Base-by-base conservation (phyloP, 2,329 filamentous ascomycete genomes). In the Taxawa tesnikishii region DNA sequence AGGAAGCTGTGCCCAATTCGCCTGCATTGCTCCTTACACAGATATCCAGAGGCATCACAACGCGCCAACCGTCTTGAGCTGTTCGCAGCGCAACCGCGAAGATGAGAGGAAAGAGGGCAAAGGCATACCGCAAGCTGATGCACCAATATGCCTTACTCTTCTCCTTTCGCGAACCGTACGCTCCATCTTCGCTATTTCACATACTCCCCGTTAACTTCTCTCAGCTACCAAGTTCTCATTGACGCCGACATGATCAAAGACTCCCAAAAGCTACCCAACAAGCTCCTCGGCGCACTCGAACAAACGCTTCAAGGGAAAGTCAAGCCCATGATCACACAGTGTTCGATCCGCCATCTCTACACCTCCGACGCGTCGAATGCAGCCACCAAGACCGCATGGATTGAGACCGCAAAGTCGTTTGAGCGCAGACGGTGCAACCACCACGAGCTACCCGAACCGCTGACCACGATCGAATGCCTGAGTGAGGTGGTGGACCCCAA, bases 141-240 rank as follows among this genome's bases (percentile, higher is more conserved):
- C 79, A 84, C 59, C 79, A 88, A 53, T 94, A 87, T 69, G 75
- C 78, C 51, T 70, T 88, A 55, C 77, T 75, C 38, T 94, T 93
- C 54, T 79, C 81, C 38, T 94, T 94, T 57, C 83, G 87, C 45
- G 82, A 90, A 60, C 85, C 90, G 8, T 94, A 93, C 59, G n/a
- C n/a, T n/a, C n/a, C n/a, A n/a, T n/a, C n/a, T n/a, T n/a, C n/a
- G n/a, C n/a, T n/a, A n/a, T n/a, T n/a, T n/a, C n/a, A n/a, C n/a
- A n/a, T n/a, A n/a, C n/a, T n/a, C n/a, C n/a, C n/a, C n/a, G n/a
- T n/a, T n/a, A n/a, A n/a, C n/a, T n/a, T n/a, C n/a, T n/a, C n/a
- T n/a, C n/a, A n/a, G n/a, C n/a, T 96, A 94, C 61, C 90, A 96
- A 62, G 79, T 93, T 31, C 65, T 94, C 26, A 76, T 94, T 39